Base-by-base conservation (phyloP, 2,329 filamentous ascomycete species). In the Stachybotrys chartarum region DNA sequence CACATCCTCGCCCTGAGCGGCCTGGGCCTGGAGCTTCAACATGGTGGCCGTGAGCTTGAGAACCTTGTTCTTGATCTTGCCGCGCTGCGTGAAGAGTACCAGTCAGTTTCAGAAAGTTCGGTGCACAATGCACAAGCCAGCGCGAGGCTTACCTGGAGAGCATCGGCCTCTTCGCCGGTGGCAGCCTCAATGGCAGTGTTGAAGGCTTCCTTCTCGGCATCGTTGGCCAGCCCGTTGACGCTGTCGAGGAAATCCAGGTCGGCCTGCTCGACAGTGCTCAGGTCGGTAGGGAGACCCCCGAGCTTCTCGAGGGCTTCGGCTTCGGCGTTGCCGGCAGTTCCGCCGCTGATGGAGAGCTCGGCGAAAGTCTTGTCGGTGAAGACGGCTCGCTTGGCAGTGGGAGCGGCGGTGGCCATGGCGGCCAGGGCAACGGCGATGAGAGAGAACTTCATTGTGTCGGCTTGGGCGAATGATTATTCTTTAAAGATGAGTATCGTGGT, bases 61-160 rank as follows among this genome's bases (percentile, higher is more conserved):
- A 16, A 83, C 78, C 71, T 83, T 83, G 75, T 82, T 83, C 76
- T 81, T 80, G 57, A 77, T 82, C 70, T 83, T 82, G 63, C 79
- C 79, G 54, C 74, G 72, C 75, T 77, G 54, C 50, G 44, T 7
- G 30, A 10, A 24, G 30, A 10, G 17, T 7, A 14, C 5, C 14
- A 32, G 49, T 51, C 14, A 51, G 49, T 32, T 35, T 58, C 30
- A 63, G 54, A 12, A 46, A 11, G 1, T 1, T 5, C 1, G 1
- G 17, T 8, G 31, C 7, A 24, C 12, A 42, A 0, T 6, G 2
- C 3, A 2, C 4, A 14, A 3, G 7, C 16, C 2, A 30, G n/a
- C 0, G 1, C n/a, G 50, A 31, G 12, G 46, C 59, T 42, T 63
- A 73, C 74, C 69, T 78, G 69, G 12, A 83, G 73, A 52, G 80